Percentiles rank a stretch among this genome's conserved stretches.
phyloP scores from a whole-genome alignment of 2,329 filamentous ascomycete species.

The Hymenoscyphus occultus region DNA sequence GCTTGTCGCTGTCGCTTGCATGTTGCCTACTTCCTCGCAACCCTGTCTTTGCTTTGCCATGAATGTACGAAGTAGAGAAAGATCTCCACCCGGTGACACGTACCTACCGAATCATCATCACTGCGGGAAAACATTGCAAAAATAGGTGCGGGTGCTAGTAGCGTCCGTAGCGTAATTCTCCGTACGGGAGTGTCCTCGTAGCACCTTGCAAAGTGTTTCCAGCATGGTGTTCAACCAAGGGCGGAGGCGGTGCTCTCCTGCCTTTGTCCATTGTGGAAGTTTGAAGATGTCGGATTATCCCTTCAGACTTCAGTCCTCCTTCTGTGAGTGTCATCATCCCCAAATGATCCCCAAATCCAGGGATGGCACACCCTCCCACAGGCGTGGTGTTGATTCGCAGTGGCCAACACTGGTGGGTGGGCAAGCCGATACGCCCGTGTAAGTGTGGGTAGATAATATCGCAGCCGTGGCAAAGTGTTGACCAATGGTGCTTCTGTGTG shows the following conservation, averaged over 20 bases:
- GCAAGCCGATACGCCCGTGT: conserved; percentile 1
- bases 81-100: conserved; percentile 2
- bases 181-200: background rate
- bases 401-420: background rate
- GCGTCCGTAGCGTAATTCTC: background rate
- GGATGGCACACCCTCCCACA: background rate
- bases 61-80: background rate
- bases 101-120: background rate
- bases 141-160: background rate
- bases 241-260: background rate
- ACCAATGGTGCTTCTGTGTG: conserved; percentile 5
- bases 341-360: background rate
- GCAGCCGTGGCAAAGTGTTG: conserved; percentile 3
- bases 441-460: background rate
- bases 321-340: background rate
- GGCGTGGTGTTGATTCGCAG: background rate
- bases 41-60: too few relatives aligned
- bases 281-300: too few relatives aligned
- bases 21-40: background rate
- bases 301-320: too few relatives aligned
- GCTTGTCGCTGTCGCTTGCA: background rate
- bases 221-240: background rate
- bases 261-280: background rate
- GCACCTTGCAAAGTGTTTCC: too few relatives aligned
- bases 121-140: conserved; percentile 6